A percentile compares a stretch with the other conserved stretches of the same genome.
These are phyloP conservation scores for Helotiales sp. DNA, from an alignment of 2,329 filamentous ascomycete genomes.

Conservation along the genomic window DNA sequence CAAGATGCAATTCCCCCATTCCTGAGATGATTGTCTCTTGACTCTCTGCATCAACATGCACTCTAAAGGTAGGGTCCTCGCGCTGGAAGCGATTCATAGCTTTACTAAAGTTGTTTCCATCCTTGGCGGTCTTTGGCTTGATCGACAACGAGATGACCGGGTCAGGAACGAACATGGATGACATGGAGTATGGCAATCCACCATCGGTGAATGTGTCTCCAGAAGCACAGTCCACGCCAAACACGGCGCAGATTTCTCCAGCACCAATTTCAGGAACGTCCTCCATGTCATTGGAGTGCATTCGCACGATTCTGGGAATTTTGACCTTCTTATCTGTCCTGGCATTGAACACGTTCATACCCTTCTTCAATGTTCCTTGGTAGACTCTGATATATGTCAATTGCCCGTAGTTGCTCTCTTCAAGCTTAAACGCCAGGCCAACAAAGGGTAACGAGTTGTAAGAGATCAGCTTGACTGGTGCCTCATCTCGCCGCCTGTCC, in stretches of 20 bases:
- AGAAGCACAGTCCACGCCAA: constrained; percentile 95
- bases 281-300: constrained; percentile 99
- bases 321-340: constrained; percentile 94
- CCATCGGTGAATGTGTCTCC: constrained; percentile 98
- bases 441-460: constrained; percentile 95
- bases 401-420: constrained; percentile 98
- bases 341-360: constrained; percentile 88
- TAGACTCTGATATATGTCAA: constrained; percentile 98
- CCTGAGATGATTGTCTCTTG: constrained; percentile 97
- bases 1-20: constrained; percentile 96
- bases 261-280: constrained; percentile 90
- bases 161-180: constrained; percentile 96
- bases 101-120: constrained; percentile 93
- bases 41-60: constrained; percentile 87
- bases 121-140: constrained; percentile 90
- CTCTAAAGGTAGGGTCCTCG: constrained; percentile 96
- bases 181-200: constrained; percentile 89
- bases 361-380: constrained; percentile 87
- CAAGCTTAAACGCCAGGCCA: constrained; percentile 95
- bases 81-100: constrained; percentile 98
- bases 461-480: constrained; percentile 81
- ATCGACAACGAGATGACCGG: constrained; percentile 98
- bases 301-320: constrained; percentile 94
- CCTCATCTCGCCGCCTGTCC: constrained; percentile 77
- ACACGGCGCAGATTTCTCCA: constrained; percentile 97